Base-by-base conservation (phyloP, 331 rosid genomes). In the Stylosanthes scabra region DNA sequence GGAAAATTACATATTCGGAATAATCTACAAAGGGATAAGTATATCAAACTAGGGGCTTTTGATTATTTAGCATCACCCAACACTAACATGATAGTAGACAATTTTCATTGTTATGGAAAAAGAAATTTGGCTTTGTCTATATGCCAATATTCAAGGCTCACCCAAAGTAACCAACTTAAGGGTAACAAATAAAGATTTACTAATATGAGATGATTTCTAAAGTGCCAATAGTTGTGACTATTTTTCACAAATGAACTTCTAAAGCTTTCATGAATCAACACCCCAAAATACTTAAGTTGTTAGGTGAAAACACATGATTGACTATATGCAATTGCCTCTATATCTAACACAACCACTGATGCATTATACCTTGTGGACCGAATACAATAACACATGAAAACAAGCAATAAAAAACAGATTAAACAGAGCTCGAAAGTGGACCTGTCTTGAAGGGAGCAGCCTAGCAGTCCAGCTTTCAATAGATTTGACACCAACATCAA, bases 401-500 rank as follows among this genome's bases (percentile, higher is more conserved):
- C 13, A 2, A 2, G n/a, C n/a, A n/a, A n/a, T n/a, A n/a, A n/a
- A n/a, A n/a, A n/a, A n/a, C n/a, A n/a, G 46, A 56, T 34, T 3
- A 14, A 8, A 20, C 15, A 44, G 8, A 4, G 59, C 27, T 62
- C 56, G 49, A 15, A 11, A 7, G 25, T 78, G 14, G 7, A 83
- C 86, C 83, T 83, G 86, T 83, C 86, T 83, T 4, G 86, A 83
- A 16, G 86, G 86, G 20, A 83, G 83, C 7, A 83, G 71, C 78
- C 86, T 83, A 65, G 86, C 86, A 70, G 86, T 83, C 86, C 86
- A 83, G 10, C 83, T 78, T 46, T 83, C 86, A 7, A 83, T 64
- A 76, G 78, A 83, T 55, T 83, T 83, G 49, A 83, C 86, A 78
- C 86, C 86, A 2, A 83, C 83, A 59, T 83, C 86, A 39, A 83